A percentile compares a stretch with the other conserved stretches of the same genome.
These are phyloP conservation scores for Echeveria elegans DNA, from an alignment of 164 flowering plant genomes.

Conservation along the genomic window DNA sequence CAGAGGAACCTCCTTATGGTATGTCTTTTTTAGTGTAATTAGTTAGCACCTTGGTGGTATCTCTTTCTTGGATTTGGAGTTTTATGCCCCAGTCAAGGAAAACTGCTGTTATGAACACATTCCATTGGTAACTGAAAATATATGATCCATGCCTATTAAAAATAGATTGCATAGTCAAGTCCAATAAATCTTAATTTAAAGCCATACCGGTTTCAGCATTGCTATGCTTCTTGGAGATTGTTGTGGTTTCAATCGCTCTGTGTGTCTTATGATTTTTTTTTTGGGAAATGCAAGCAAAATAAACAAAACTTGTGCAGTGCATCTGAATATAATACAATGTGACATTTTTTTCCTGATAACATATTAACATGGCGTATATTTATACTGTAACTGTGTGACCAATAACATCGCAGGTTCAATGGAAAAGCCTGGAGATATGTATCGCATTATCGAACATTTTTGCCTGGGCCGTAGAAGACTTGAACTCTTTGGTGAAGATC, in stretches of 20 bases:
- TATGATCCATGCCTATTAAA: too few species aligned
- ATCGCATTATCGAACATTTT: constrained; percentile 92
- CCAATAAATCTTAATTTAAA: too few species aligned
- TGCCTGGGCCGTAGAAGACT: constrained; percentile 92
- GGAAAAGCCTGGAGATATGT: constrained; percentile 91
- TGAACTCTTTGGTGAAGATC: constrained; percentile 98
- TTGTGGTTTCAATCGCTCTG: too few species aligned
- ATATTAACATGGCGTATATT: neutral
- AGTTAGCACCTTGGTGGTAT: too few species aligned
- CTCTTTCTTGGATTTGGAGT: neutral
- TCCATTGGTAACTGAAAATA: constrained; percentile 1
- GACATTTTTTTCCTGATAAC: too few species aligned
- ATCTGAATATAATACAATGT: too few species aligned
- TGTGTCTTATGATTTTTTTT: too few species aligned
- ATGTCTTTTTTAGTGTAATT: constrained; percentile 16
- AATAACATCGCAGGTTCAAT: constrained; percentile 60
- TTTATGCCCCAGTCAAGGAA: neutral
- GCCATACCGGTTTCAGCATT: too few species aligned
- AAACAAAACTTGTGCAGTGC: too few species aligned
- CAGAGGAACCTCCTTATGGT: constrained; percentile 98
- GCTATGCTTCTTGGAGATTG: too few species aligned
- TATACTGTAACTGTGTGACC: neutral
- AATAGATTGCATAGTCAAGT: too few species aligned
- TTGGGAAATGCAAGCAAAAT: too few species aligned
- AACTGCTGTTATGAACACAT: neutral